phyloP scores from a whole-genome alignment of 768 basidiomycete genomes.

The Mycena epipterygia region DNA sequence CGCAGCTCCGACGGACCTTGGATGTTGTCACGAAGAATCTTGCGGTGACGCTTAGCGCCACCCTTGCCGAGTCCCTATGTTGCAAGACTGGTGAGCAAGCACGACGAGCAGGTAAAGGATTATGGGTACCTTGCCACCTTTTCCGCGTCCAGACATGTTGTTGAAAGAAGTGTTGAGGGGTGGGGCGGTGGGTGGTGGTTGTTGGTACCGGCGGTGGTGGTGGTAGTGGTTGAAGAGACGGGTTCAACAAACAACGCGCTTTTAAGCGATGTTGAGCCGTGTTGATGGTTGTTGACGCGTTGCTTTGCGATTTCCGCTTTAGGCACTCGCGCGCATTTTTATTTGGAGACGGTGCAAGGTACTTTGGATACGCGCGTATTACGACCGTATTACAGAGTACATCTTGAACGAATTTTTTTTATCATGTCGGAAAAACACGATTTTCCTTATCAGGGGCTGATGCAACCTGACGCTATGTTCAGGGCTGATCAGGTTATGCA shows the following conservation, averaged over 20 bases:
- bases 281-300: slow-evolving; percentile 2
- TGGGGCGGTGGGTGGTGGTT: neutral
- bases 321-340: neutral
- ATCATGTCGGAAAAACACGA: too few species aligned
- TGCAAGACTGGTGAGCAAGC: neutral
- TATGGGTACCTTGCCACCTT: slow-evolving; percentile 30
- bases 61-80: slow-evolving; percentile 81
- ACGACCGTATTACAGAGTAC: too few species aligned
- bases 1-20: slow-evolving; percentile 63
- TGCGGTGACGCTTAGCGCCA: slow-evolving; percentile 84
- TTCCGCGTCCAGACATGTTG: slow-evolving; percentile 37
- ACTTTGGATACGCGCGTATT: too few species aligned
- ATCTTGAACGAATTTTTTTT: too few species aligned
- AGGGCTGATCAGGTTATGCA: too few species aligned
- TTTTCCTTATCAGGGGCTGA: too few species aligned
- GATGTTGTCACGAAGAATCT: slow-evolving; percentile 87
- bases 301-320: neutral
- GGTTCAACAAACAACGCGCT: slow-evolving; percentile 5
- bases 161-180: neutral
- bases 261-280: neutral
- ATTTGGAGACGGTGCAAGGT: too few species aligned
- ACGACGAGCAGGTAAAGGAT: too few species aligned
- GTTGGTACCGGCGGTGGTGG: neutral
- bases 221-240: slow-evolving; percentile 1
- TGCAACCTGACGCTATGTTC: too few species aligned